Evolutionary conservation across 176 grass and related monocot species (phyloP).

Genomic region (Bolboschoenus planiculmis): DNA sequence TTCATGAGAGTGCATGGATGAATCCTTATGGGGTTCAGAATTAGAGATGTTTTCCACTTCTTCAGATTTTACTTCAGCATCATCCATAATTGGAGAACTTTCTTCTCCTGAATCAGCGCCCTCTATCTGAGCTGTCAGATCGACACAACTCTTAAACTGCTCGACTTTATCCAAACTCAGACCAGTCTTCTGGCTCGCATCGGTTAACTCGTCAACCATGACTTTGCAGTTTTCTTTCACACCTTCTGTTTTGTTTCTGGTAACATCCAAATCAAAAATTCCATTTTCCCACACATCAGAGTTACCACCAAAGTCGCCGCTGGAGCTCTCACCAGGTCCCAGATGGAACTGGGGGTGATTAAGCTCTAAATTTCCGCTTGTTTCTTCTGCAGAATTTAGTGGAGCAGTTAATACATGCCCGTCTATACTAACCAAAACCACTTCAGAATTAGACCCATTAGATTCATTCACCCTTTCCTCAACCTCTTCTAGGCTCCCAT

Average conservation of each 20-base stretch:
- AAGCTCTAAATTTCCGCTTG: constrained; percentile 55
- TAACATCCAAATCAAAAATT: constrained; percentile 50
- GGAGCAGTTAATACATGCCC: constrained; percentile 92
- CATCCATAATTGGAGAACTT: constrained; percentile 39
- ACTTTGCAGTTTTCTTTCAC: constrained; percentile 24
- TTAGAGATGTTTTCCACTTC: constrained; percentile 30
- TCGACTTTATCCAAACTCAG: constrained; percentile 53
- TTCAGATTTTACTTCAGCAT: constrained; percentile 24
- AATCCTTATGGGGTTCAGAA: constrained; percentile 27
- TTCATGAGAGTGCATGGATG: neutral
- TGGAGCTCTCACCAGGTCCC: constrained; percentile 76
- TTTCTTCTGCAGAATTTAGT: constrained; percentile 58
- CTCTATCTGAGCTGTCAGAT: constrained; percentile 54
- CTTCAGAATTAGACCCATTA: constrained; percentile 57
- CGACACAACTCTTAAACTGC: constrained; percentile 78
- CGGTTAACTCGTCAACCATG: constrained; percentile 14
- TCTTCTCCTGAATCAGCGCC: constrained; percentile 44
- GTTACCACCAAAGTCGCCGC: constrained; percentile 51
- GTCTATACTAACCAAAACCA: constrained; percentile 88
- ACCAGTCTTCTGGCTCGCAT: constrained; percentile 16
- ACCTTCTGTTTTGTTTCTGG: constrained; percentile 10
- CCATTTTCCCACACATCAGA: constrained; percentile 77
- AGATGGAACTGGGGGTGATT: constrained; percentile 80
- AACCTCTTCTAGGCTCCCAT: constrained; percentile 56
- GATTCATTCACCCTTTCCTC: constrained; percentile 47